Evolutionary conservation across 1,284 basidiomycete species (phyloP), one percentile per base, ranked within the genome.

Genomic region (Dichomitus squalens): DNA sequence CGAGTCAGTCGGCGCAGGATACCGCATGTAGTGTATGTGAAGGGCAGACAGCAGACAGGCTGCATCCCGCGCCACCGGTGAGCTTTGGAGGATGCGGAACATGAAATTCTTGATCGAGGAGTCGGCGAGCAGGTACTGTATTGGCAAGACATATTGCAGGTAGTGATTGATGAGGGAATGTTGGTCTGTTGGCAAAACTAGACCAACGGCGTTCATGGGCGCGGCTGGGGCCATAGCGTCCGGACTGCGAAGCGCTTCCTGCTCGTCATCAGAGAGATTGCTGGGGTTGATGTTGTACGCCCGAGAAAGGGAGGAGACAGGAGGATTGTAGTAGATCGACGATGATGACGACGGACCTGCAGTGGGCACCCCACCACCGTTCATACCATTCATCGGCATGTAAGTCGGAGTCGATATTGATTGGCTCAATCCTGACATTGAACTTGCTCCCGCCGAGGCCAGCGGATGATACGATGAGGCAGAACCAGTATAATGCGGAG

Each of bases 51-150:
- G 77, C 18, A 88, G 73, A 53, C 79, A 82, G 20, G 82, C 85
- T 0, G 87, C 87, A 35, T 82, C 76, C 18, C 80, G 75, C 12
- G 74, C 74, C 3, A 73, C 66, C 1, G 62, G 53, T 36, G 68
- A 72, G n/a, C 70, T 69, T 67, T 77, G 78, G 14, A 88, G 78
- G 61, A 86, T 75, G 14, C 65, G 60, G 44, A 77, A 75, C 57
- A 89, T 79, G 21, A 76, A 75, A 0, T 72, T 51, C 51, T 62
- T 63, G 53, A 76, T 73, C 3, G 72, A 72, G 29, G 68, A 70
- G 68, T 83, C 85, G 1, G 84, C 85, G 51, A 90, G 79, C 14
- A 88, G 74, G 64, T 88, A 91, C 65, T 91, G 88, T 49, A 84
- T 79, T 20, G 76, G 76, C 40, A 89, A 76, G 23, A 91, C 86